Conservation (phyloP, 2,329 filamentous ascomycete genomes). For the Cryphonectria parasitica region DNA sequence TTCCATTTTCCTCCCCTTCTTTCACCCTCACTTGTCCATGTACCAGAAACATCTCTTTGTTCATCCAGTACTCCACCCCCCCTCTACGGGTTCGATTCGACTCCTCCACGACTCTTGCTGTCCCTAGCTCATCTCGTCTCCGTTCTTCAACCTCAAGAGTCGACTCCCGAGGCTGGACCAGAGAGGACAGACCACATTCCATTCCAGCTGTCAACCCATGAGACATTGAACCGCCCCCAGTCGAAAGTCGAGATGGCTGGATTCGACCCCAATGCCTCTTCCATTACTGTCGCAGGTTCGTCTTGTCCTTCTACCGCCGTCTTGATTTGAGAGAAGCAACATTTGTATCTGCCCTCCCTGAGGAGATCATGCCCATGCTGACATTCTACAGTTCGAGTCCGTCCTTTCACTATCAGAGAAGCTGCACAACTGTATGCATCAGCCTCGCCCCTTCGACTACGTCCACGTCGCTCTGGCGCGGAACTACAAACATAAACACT, state of each 20-base stretch:
- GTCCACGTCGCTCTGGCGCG: neutral
- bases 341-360: neutral
- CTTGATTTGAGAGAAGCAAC: too few relatives aligned
- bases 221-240: constrained; percentile 15
- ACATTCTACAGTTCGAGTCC: constrained; percentile 62
- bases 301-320: neutral
- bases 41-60: constrained; percentile 6
- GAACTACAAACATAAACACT: constrained; percentile 8
- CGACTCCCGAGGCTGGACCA: constrained; percentile 1
- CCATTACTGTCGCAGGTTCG: constrained; percentile 63
- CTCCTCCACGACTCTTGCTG: neutral
- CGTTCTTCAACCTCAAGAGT: constrained; percentile 7
- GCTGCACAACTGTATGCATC: constrained; percentile 78
- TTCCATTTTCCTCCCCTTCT: neutral
- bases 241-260: constrained; percentile 37
- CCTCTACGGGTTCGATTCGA: neutral
- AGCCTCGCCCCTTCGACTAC: neutral
- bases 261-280: constrained; percentile 55
- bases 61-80: neutral
- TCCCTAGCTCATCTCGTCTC: constrained; percentile 4
- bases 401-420: constrained; percentile 83
- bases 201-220: constrained; percentile 22
- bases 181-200: neutral
- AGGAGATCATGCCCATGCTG: constrained; percentile 32
- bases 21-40: neutral